Evolutionary conservation across 2,329 filamentous ascomycete genomes (phyloP), one percentile per base, ranked within the genome.

Genomic region (Calonectria montana): DNA sequence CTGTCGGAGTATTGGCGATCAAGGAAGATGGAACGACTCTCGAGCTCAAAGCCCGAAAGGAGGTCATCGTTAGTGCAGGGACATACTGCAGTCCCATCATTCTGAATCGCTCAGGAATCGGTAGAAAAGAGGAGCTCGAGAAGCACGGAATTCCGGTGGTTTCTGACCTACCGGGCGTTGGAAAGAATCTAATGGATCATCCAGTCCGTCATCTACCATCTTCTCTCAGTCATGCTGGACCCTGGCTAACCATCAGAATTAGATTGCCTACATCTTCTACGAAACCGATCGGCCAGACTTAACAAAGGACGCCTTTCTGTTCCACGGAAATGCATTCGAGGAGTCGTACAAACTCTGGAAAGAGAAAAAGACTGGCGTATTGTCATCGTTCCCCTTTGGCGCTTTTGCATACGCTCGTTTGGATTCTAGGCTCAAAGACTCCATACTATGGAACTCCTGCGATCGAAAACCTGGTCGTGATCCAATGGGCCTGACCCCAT

Each of bases 341-440:
- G 86, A 86, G 62, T 86, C 88, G 0, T 88, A 89, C 75, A 80
- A 84, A 15, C 84, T 88, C 53, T 92, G 89, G 87, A 87, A 89
- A 78, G 86, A 90, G 31, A 86, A 88, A 48, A 91, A 91, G 76
- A 84, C 84, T 2, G 91, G 91, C 1, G 84, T 90, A 25, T 82
- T 92, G 1, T 89, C 91, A 1, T 88, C 86, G 0, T 91, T 92
- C 76, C 91, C 91, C 6, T 93, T 92, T 65, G 91, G 91, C 39
- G 85, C 86, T 12, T 91, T 92, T 64, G 90, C 87, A 13, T 93
- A 87, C 75, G 88, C 90, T 4, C 87, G 91, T n/a, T 83, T 93
- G 0, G 90, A 91, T 71, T 86, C 90, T 5, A 88, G 90, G 10
- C 85, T 93, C 1, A 81, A 85, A 53, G 84, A 90, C 74, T 87